Conservation (phyloP, 352 stramenopile genomes). For the Pythium brassicae region DNA sequence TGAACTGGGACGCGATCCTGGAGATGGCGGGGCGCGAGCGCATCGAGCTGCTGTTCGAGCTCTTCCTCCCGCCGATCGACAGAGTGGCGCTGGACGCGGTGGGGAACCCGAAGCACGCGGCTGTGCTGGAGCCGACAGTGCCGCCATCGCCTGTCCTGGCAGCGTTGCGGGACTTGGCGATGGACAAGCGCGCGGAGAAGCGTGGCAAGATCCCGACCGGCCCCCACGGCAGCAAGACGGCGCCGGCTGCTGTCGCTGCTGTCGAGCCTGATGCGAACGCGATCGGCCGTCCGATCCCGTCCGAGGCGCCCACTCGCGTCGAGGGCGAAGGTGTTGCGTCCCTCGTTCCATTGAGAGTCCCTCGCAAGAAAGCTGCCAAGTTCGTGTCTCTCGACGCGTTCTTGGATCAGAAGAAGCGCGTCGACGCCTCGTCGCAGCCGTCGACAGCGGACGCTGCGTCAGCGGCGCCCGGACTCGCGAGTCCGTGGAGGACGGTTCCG, state of each 20-base stretch:
- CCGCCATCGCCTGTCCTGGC: constrained; percentile 5
- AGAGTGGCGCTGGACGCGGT: constrained; percentile 19
- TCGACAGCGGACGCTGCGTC: constrained; percentile 13
- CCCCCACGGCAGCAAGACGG: constrained; percentile 2
- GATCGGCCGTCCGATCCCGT: neutral
- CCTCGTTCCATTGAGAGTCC: neutral
- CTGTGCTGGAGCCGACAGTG: neutral
- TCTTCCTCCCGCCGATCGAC: constrained; percentile 39
- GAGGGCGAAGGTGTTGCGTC: neutral
- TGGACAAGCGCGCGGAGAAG: constrained; percentile 10
- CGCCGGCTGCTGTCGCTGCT: neutral
- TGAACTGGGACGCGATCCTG: constrained; percentile 74
- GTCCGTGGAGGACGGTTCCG: constrained; percentile 12
- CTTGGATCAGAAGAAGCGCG: constrained; percentile 17
- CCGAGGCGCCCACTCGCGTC: too few relatives aligned
- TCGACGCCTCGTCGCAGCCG: neutral
- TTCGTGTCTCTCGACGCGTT: constrained; percentile 60
- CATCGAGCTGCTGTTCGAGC: constrained; percentile 58
- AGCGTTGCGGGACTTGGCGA: constrained; percentile 8
- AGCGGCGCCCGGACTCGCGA: constrained; percentile 9
- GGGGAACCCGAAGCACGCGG: constrained; percentile 5
- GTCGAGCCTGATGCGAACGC: neutral
- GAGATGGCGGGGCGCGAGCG: constrained; percentile 56
- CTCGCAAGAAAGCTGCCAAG: constrained; percentile 33
- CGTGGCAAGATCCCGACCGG: neutral